Base-by-base conservation (phyloP, 352 stramenopile species). In the Pythium sukuiense region DNA sequence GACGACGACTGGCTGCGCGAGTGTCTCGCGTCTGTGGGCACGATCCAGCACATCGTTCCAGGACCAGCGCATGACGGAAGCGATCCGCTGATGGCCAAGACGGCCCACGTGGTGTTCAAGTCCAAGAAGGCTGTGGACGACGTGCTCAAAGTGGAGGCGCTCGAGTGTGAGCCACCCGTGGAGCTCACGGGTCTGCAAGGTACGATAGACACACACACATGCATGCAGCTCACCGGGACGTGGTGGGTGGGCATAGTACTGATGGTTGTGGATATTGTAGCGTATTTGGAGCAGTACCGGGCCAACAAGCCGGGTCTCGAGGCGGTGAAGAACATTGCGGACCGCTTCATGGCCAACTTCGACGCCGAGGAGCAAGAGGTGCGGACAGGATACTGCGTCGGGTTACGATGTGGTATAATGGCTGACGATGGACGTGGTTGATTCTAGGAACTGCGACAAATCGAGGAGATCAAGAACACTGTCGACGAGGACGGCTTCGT, bases 401-500 rank as follows among this genome's bases (percentile, higher is more conserved):
- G 20, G 20, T 24, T 24, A 24, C 20, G 20, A 24, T 24, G 20
- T 24, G 20, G 20, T 24, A 24, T 24, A 24, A 24, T 27, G 45
- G 45, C 45, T 41, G 2, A 50, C 24, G 55, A 3, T 16, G 37
- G 14, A 65, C 54, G 26, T 53, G 70, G 7, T 65, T 18, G 18
- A 48, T 64, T 59, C n/a, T 53, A 85, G 72, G 78, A 93, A 50
- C 56, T 74, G 24, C 74, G 76, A 41, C 63, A 77, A 55, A 81
- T 84, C 1, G 83, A 92, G 59, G 83, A 92, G 46, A 65, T 93
- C n/a, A 90, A 93, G 72, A 85, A 81, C 24, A 74, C 86, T 30
- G 79, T 93, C 43, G 85, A 95, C 55, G 83, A 85, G n/a, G 87
- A 95, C 59, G 87, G 87, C 7, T 95, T 93, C 63, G 74, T 88